A percentile compares a stretch with the other conserved stretches of the same genome.
phyloP scores from a whole-genome alignment of 2,329 filamentous ascomycete species.

The Sarocladium brachiariae region DNA sequence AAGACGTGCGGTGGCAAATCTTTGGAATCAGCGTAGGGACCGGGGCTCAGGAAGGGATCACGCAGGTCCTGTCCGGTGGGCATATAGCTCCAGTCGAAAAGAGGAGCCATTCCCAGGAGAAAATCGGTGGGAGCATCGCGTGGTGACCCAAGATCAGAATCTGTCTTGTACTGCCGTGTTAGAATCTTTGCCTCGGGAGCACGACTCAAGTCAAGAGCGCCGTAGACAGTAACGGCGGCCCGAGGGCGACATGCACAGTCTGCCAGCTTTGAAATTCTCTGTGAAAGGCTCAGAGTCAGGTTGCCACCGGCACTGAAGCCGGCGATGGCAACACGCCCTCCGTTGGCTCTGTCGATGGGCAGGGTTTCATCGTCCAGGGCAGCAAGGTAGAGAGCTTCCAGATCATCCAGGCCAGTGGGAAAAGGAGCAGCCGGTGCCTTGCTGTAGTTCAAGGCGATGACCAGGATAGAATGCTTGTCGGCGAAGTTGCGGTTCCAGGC shows the following conservation, averaged over 20 bases:
- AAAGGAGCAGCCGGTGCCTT: not conserved
- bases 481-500: not conserved
- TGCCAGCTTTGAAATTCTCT: not conserved
- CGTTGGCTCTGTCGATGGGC: not conserved
- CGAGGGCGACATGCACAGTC: not conserved
- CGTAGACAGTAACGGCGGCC: not conserved
- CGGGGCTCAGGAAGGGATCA: conserved; percentile 1
- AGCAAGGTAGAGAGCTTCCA: not conserved
- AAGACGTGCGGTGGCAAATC: not conserved
- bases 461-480: not conserved
- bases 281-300: not conserved
- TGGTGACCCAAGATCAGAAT: not conserved
- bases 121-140: not conserved
- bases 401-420: not conserved
- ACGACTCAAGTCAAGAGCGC: not conserved
- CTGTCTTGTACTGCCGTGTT: not conserved
- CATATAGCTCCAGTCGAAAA: not conserved
- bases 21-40: not conserved
- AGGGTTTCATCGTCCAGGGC: not conserved
- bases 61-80: not conserved
- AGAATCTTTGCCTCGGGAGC: not conserved
- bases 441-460: not conserved
- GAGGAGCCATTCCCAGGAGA: not conserved
- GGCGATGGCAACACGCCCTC: not conserved
- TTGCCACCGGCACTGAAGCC: conserved; percentile 3